Base-by-base conservation (phyloP, 345 rosid species). In the Eutrema japonicum region DNA sequence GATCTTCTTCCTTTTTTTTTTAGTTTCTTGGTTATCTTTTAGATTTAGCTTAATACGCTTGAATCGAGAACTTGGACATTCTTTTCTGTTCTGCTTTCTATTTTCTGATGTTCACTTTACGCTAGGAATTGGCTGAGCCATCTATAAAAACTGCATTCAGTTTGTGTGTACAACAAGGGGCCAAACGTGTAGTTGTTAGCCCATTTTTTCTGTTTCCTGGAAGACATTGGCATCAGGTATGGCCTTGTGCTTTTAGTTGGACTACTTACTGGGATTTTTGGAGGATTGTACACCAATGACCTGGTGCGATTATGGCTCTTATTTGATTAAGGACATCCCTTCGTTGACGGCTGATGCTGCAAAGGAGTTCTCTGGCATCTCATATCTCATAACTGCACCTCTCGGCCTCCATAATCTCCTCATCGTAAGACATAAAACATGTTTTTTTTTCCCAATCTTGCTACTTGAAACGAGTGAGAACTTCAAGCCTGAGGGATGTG, bases 161-260 rank as follows among this genome's bases (percentile, higher is more conserved):
- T 77, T 80, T 68, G 36, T 95, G 99, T 66, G 87, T 95, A 75
- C 78, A 40, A 76, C 82, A 79, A 82, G 99, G 99, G 12, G 96
- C 92, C 0, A 76, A 61, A 72, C 92, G 93, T 14, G 92, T 95
- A 63, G 87, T 95, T 65, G 87, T 95, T 38, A 87, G 91, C 79
- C 97, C 99, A 2, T 95, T 92, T 80, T 95, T 94, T 72, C 88
- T 94, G 59, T 89, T 88, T 72, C 97, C 96, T 0, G 98, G 98
- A 68, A 83, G 96, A 71, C 97, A 94, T 51, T 94, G 98, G 98
- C 82, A 87, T 79, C 84, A 82, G 96, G 97, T 94, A 81, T 64
- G 66, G 33, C 37, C 42, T 59, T 60, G 7, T 2, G 18, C 26
- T 46, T 56, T 43, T 43, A 36, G 40, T 4, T 63, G 14, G 10